phyloP scores from a whole-genome alignment of 805 yeast species.

The Hanseniaspora lachancei region DNA sequence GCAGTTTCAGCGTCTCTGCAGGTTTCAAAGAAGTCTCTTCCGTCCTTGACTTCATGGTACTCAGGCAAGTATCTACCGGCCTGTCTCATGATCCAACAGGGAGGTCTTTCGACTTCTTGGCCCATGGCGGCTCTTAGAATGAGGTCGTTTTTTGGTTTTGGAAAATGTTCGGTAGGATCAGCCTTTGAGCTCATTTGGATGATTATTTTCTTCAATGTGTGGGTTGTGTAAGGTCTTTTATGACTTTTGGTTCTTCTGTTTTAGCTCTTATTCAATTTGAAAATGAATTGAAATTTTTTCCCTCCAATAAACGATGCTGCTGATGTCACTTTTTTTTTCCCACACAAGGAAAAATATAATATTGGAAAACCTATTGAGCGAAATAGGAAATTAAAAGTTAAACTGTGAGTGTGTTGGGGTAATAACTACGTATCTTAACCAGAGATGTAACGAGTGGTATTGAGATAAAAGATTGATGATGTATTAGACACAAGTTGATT shows the following conservation, averaged over 20 bases:
- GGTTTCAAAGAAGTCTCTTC: constrained; percentile 83
- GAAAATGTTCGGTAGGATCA: constrained; percentile 33
- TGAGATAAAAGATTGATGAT: too few species aligned
- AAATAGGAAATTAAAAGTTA: too few species aligned
- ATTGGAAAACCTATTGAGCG: too few species aligned
- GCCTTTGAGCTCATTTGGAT: constrained; percentile 8
- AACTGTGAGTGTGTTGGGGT: too few species aligned
- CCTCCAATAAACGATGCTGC: too few species aligned
- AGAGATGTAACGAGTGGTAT: too few species aligned
- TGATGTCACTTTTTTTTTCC: too few species aligned
- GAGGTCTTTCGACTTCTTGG: constrained; percentile 89
- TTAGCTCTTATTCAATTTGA: too few species aligned
- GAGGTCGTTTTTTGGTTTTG: constrained; percentile 76
- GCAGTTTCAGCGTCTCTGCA: constrained; percentile 92
- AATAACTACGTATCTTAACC: too few species aligned
- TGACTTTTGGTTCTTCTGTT: neutral
- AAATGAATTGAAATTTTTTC: too few species aligned
- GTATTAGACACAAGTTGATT: too few species aligned
- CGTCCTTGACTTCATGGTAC: constrained; percentile 77
- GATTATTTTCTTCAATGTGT: constrained; percentile 13
- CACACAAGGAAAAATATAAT: too few species aligned
- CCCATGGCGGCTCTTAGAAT: constrained; percentile 84
- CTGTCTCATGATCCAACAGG: constrained; percentile 96
- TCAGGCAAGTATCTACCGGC: constrained; percentile 92
- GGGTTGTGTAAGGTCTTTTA: neutral